Evolutionary conservation across 371 early-diverging fungal genomes (phyloP), one percentile per base, ranked within the genome.

Genomic region (Mortierella sp.): DNA sequence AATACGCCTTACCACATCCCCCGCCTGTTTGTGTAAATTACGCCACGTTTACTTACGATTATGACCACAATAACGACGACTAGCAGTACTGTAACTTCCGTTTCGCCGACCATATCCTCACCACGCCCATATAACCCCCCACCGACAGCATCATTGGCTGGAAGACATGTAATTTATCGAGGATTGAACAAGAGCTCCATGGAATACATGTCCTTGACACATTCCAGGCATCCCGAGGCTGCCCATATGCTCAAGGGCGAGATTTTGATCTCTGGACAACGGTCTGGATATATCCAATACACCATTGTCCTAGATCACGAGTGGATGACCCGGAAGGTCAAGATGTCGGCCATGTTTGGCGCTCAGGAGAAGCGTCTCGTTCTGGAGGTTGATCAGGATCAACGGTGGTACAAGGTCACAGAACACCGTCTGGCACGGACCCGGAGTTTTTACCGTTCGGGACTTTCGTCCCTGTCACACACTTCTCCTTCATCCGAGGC

Each of bases 161-260:
- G 73, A 39, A 44, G 63, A 17, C 67, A 67, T 59, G 67, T 67
- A 26, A 73, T 73, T 26, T 73, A 73, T 41, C 58, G 73, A 30
- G 68, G 73, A 2, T 49, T 73, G 15, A 50, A 30, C 19, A 61
- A 57, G 28, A 73, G 68, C 55, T 73, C 73, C 9, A 73, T 73
- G 73, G 73, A 73, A 32, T 72, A 72, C 55, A 58, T 67, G 68
- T 73, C 73, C 7, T 39, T 75, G 47, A 67, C 76, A 9, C 69
- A 69, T 24, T 64, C 76, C 19, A 27, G 63, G 14, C 43, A 64
- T 26, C 39, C 60, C 12, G 69, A 67, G 7, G 60, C 73, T 17
- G 72, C 66, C 26, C 72, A 72, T 17, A 70, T 64, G 60, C 32
- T 65, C 61, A 72, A 59, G 24, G 64, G 71, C 52, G 64, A 64